Percentiles rank a stretch among this genome's conserved stretches.
These are phyloP conservation scores for Phytophthora constricta DNA, from an alignment of 352 stramenopile genomes.

Conservation along the genomic window DNA sequence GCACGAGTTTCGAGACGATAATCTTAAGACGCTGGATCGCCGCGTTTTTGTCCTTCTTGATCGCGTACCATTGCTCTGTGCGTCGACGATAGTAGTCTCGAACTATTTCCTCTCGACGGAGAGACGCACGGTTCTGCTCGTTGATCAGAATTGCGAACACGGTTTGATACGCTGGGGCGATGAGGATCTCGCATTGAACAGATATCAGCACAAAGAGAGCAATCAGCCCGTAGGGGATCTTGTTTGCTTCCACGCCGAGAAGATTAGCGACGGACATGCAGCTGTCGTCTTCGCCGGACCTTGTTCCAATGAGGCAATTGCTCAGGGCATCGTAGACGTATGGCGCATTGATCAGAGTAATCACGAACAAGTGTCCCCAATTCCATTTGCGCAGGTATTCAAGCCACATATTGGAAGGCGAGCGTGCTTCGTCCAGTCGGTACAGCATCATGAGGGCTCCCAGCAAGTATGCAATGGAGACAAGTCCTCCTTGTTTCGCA, in stretches of 20 bases:
- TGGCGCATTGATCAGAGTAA: conserved; percentile 72
- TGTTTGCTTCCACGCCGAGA: conserved; percentile 62
- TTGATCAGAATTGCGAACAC: conserved; percentile 57
- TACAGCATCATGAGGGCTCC: conserved; percentile 79
- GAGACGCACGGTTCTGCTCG: conserved; percentile 55
- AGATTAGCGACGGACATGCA: conserved; percentile 80
- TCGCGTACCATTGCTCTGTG: conserved; percentile 73
- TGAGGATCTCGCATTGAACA: conserved; percentile 84
- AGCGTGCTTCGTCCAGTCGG: conserved; percentile 70
- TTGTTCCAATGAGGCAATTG: conserved; percentile 50
- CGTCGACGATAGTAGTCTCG: conserved; percentile 68
- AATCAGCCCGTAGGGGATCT: conserved; percentile 71
- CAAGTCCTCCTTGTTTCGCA: conserved; percentile 67
- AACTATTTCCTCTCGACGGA: conserved; percentile 68
- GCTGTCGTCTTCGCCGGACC: conserved; percentile 27
- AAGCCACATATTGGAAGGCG: conserved; percentile 68
- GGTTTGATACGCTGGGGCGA: conserved; percentile 62
- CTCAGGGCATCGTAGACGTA: conserved; percentile 63
- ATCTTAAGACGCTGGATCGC: conserved; percentile 86
- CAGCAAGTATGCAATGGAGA: conserved; percentile 82
- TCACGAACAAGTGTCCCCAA: conserved; percentile 83
- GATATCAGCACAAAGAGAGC: conserved; percentile 84
- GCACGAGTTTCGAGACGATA: conserved; percentile 88
- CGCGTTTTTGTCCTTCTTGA: conserved; percentile 88
- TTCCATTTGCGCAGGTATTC: conserved; percentile 82